These are phyloP conservation scores for Acorus calamus DNA, from an alignment of 106 monocot species.

Conservation along the genomic window DNA sequence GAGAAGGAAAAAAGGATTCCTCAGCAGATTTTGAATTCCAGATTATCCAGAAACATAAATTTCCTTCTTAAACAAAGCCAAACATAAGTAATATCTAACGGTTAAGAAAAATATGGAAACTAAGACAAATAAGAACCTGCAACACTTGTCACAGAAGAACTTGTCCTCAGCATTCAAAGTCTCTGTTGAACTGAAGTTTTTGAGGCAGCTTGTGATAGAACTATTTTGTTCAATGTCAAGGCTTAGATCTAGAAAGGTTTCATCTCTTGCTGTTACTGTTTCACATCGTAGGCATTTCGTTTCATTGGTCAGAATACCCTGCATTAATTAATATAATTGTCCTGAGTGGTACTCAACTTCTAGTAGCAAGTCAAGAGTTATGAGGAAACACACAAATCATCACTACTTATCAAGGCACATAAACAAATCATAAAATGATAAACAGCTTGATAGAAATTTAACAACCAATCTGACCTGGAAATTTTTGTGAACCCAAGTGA, in stretches of 20 bases:
- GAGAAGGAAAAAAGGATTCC: no score
- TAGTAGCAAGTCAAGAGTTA: no score
- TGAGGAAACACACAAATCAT: no score
- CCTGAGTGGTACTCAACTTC: no score
- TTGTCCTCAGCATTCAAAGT: conserved; percentile 56
- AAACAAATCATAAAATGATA: background rate
- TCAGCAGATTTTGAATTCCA: no score
- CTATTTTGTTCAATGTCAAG: conserved; percentile 59
- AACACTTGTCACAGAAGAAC: conserved; percentile 60
- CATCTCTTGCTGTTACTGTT: conserved; percentile 55
- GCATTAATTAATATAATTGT: background rate
- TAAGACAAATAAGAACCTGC: conserved; percentile 19
- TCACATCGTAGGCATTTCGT: conserved; percentile 50
- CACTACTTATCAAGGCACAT: background rate
- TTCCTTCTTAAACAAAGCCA: no score
- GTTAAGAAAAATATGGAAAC: background rate
- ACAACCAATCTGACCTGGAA: conserved; percentile 17
- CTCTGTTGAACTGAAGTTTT: conserved; percentile 56
- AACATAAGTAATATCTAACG: no score
- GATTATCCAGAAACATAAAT: no score
- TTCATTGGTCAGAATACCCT: conserved; percentile 58
- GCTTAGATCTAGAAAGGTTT: conserved; percentile 50
- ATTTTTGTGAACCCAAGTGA: conserved; percentile 27
- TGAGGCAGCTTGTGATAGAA: conserved; percentile 51
- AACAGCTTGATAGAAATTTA: background rate